A percentile compares a stretch with the other conserved stretches of the same genome.
phyloP scores from a whole-genome alignment of 352 stramenopile genomes.

The Phytopythium montanum region DNA sequence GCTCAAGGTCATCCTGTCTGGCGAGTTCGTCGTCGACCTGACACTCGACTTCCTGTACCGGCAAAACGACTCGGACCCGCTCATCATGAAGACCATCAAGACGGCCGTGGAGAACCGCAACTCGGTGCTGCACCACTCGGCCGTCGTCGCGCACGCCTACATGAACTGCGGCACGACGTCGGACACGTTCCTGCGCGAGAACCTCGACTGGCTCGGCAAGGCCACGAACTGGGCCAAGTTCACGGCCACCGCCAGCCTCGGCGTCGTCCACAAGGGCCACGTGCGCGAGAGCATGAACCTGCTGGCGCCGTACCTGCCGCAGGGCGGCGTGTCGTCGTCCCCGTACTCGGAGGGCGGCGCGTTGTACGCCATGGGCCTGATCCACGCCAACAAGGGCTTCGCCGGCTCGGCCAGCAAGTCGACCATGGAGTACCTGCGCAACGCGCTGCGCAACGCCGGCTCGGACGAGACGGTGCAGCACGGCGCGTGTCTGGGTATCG shows the following conservation, averaged over 20 bases:
- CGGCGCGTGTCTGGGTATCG: slow-evolving; percentile 96
- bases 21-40: slow-evolving; percentile 92
- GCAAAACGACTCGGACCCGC: slow-evolving; percentile 87
- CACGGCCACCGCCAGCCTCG: slow-evolving; percentile 96
- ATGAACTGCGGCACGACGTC: slow-evolving; percentile 98
- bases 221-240: slow-evolving; percentile 99
- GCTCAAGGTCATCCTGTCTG: slow-evolving; percentile 83
- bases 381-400: slow-evolving; percentile 96
- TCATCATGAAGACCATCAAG: slow-evolving; percentile 95
- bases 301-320: slow-evolving; percentile 96
- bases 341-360: slow-evolving; percentile 97
- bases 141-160: slow-evolving; percentile 96
- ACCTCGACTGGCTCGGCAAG: slow-evolving; percentile 99
- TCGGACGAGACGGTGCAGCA: slow-evolving; percentile 98
- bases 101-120: slow-evolving; percentile 93
- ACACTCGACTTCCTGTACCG: slow-evolving; percentile 92
- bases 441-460: slow-evolving; percentile 75
- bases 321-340: slow-evolving; percentile 80
- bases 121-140: slow-evolving; percentile 97
- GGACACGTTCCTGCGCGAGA: slow-evolving; percentile 97
- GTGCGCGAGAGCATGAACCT: slow-evolving; percentile 98
- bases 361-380: slow-evolving; percentile 97
- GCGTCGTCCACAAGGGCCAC: slow-evolving; percentile 98
- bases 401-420: slow-evolving; percentile 76
- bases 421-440: slow-evolving; percentile 86